Percentiles rank a stretch among this genome's conserved stretches.
Conservation (phyloP, 179 eudicot genomes). For the Drosera spatulata region DNA sequence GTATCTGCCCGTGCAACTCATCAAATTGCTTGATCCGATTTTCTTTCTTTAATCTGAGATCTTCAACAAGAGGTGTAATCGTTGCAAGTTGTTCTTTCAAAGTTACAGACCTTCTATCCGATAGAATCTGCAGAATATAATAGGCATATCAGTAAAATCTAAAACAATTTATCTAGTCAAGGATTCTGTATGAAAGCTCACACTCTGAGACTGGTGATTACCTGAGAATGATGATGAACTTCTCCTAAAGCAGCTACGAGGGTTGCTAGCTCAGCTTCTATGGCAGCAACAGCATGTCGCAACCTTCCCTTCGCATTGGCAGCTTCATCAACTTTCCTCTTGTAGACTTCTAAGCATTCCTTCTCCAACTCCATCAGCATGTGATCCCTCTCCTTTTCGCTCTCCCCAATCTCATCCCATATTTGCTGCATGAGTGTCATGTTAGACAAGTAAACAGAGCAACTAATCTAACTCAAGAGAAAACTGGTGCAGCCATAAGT, state of each 20-base stretch:
- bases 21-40: constrained; percentile 48
- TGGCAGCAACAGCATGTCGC: constrained; percentile 50
- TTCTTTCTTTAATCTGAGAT: constrained; percentile 38
- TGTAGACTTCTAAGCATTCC: constrained; percentile 51
- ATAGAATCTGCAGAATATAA: constrained; percentile 20
- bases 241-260: constrained; percentile 65
- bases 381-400: constrained; percentile 43
- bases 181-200: no score
- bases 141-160: neutral
- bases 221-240: constrained; percentile 37
- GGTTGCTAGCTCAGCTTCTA: constrained; percentile 63
- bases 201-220: constrained; percentile 7
- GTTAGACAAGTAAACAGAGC: neutral
- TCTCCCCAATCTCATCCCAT: constrained; percentile 69
- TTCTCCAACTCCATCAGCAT: constrained; percentile 57
- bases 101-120: constrained; percentile 28
- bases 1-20: constrained; percentile 51
- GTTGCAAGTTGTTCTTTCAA: constrained; percentile 49
- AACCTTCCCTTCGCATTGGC: constrained; percentile 46
- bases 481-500: neutral
- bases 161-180: no score
- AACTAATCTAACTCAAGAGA: neutral
- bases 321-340: constrained; percentile 64
- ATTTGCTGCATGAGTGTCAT: constrained; percentile 32
- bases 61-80: constrained; percentile 41